Evolutionary conservation across 192 early-diverging fungal species (phyloP).

Genomic region (Helicostylum pulchrum): DNA sequence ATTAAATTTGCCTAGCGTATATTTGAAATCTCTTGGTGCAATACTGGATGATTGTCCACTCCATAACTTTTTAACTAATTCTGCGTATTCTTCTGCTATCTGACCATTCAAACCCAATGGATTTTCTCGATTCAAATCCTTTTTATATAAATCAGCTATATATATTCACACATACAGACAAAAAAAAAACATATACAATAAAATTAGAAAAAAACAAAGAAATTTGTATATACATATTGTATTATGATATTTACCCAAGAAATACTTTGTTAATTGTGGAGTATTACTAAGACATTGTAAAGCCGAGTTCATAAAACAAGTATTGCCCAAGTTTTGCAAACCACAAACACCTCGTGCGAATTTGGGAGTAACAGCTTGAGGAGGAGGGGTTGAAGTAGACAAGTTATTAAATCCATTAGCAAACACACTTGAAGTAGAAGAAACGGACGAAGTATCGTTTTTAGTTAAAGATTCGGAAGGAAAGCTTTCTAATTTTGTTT

Average conservation of each 20-base stretch:
- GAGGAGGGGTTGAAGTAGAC: background rate
- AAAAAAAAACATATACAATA: too few relatives aligned
- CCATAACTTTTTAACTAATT: slow-evolving; percentile 65
- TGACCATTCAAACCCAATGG: slow-evolving; percentile 74
- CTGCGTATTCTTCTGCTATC: slow-evolving; percentile 67
- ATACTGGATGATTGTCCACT: slow-evolving; percentile 45
- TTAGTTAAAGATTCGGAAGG: background rate
- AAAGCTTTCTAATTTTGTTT: background rate
- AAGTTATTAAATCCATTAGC: slow-evolving; percentile 14
- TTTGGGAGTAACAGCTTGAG: background rate
- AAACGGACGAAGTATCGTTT: slow-evolving; percentile 16
- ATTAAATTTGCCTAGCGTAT: slow-evolving; percentile 52
- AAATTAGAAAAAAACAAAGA: background rate
- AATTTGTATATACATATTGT: background rate
- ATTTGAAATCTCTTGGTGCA: slow-evolving; percentile 78
- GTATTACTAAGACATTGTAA: slow-evolving; percentile 87
- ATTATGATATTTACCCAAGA: slow-evolving; percentile 41
- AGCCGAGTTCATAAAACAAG: slow-evolving; percentile 90
- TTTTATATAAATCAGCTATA: slow-evolving; percentile 41
- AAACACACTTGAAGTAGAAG: slow-evolving; percentile 21
- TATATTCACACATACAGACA: too few relatives aligned
- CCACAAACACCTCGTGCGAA: slow-evolving; percentile 55
- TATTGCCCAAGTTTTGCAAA: slow-evolving; percentile 83
- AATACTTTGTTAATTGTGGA: slow-evolving; percentile 59
- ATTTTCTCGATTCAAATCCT: slow-evolving; percentile 68